Percentiles rank a stretch among this genome's conserved stretches.
These are phyloP conservation scores for Nymphaea thermarum DNA, from an alignment of 164 flowering plant genomes.

Conservation along the genomic window DNA sequence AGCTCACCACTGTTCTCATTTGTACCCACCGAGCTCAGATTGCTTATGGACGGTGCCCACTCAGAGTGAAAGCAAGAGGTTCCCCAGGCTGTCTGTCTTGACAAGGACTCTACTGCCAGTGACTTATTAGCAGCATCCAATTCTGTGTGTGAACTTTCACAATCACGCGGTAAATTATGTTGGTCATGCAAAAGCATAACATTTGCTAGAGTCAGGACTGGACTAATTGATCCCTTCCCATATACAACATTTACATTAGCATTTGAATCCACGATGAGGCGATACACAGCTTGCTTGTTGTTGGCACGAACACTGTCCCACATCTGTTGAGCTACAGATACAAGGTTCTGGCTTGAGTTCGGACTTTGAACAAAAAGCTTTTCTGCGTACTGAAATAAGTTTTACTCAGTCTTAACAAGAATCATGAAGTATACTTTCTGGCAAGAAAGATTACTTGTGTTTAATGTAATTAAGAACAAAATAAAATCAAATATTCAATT, in stretches of 20 bases:
- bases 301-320: conserved; percentile 64
- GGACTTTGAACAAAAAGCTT: conserved; percentile 51
- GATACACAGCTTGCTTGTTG: conserved; percentile 73
- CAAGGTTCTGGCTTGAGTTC: conserved; percentile 25
- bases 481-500: too few relatives aligned
- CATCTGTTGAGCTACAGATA: conserved; percentile 44
- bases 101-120: conserved; percentile 8
- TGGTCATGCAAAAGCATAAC: conserved; percentile 63
- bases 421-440: too few relatives aligned
- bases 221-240: conserved; percentile 26
- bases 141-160: conserved; percentile 13
- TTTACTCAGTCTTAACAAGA: too few relatives aligned
- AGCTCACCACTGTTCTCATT: conserved; percentile 15
- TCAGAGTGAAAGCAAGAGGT: not conserved
- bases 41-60: not conserved
- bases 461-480: too few relatives aligned
- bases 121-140: conserved; percentile 18
- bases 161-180: conserved; percentile 13
- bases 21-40: not conserved
- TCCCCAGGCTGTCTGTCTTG: not conserved
- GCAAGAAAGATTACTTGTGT: too few relatives aligned
- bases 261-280: conserved; percentile 38
- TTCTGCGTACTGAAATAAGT: conserved; percentile 54
- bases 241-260: conserved; percentile 53
- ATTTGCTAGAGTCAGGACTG: conserved; percentile 31